phyloP scores from a whole-genome alignment of 768 basidiomycete genomes.

The Cystobasidiopsis lactophilus region DNA sequence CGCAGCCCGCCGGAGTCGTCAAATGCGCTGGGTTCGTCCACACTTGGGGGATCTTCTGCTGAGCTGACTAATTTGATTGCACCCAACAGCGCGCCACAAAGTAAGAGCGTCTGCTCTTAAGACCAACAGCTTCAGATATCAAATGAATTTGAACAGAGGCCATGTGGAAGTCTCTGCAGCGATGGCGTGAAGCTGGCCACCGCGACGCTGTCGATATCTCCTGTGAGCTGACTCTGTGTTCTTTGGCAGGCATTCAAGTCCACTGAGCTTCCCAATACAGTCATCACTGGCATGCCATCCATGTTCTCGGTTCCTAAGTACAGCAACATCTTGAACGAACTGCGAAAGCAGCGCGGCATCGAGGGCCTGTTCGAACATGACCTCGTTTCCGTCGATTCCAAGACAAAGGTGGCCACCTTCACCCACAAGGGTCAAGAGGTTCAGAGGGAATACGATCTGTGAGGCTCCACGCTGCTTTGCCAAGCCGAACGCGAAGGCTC shows the following conservation, averaged over 20 bases:
- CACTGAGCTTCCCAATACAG: not conserved
- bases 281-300: slow-evolving; percentile 24
- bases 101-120: no score
- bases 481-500: no score
- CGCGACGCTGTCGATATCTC: slow-evolving; percentile 10
- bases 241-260: slow-evolving; percentile 15
- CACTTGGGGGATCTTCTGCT: slow-evolving; percentile 47
- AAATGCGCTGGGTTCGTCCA: slow-evolving; percentile 50
- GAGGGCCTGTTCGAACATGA: slow-evolving; percentile 65
- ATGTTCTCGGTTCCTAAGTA: slow-evolving; percentile 98
- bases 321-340: slow-evolving; percentile 55
- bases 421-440: slow-evolving; percentile 45
- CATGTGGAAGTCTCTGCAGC: slow-evolving; percentile 53
- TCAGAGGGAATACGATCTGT: slow-evolving; percentile 23
- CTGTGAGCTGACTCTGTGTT: no score
- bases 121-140: no score
- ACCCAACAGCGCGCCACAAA: no score
- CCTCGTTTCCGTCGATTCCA: slow-evolving; percentile 47
- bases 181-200: slow-evolving; percentile 20
- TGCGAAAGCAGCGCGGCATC: slow-evolving; percentile 58
- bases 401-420: slow-evolving; percentile 63
- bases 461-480: no score
- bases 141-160: slow-evolving; percentile 84
- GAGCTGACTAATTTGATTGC: no score
- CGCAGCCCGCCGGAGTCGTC: slow-evolving; percentile 73